Conservation (phyloP, 805 yeast genomes). For the Brettanomyces anomalus region DNA sequence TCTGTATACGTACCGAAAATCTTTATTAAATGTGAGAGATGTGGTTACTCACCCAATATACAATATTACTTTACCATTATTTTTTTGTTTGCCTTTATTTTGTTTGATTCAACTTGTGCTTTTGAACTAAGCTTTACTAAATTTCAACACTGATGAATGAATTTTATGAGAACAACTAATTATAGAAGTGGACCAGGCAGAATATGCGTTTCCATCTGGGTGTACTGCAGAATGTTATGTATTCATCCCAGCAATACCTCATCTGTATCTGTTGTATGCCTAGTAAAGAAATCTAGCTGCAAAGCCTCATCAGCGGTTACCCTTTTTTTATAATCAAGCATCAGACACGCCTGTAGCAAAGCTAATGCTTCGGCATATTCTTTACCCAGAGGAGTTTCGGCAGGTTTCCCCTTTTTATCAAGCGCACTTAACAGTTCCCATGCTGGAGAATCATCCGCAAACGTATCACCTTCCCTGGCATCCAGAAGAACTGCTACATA, state of each 20-base stretch:
- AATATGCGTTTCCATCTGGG: no score
- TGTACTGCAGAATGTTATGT: no score
- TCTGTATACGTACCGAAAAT: no score
- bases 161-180: no score
- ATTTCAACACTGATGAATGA: no score
- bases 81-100: not conserved
- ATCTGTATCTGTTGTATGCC: slow-evolving; percentile 17
- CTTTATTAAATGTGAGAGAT: not conserved
- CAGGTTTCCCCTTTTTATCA: slow-evolving; percentile 32
- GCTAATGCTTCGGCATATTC: slow-evolving; percentile 40
- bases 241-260: slow-evolving; percentile 17
- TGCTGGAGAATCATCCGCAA: slow-evolving; percentile 67
- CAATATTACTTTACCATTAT: not conserved
- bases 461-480: slow-evolving; percentile 41
- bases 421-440: slow-evolving; percentile 50
- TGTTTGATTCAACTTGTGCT: no score
- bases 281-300: slow-evolving; percentile 50
- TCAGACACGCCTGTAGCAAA: slow-evolving; percentile 47
- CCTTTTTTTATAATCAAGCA: slow-evolving; percentile 48
- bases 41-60: not conserved
- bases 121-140: no score
- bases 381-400: slow-evolving; percentile 27
- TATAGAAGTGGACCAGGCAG: no score
- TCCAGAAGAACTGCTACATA: slow-evolving; percentile 37
- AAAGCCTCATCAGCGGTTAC: slow-evolving; percentile 50